Percentiles rank a stretch among this genome's conserved stretches.
Evolutionary conservation across 2,329 filamentous ascomycete genomes (phyloP).

Genomic region (Plectosphaerella sp.): DNA sequence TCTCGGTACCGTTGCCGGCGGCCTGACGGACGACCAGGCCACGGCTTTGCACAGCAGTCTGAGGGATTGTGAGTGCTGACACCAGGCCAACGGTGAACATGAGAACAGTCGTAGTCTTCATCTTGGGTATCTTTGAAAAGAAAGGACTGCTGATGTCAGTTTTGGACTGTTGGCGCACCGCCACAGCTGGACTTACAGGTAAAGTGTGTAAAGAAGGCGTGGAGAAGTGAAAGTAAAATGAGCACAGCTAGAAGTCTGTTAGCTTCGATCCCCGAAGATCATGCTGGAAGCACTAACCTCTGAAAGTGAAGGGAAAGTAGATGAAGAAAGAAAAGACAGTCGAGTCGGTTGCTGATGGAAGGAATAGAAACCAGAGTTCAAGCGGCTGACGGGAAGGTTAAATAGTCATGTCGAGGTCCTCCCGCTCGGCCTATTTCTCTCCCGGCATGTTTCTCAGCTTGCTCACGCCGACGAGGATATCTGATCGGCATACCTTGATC

Average conservation of each 20-base stretch:
- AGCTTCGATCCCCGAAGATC: background rate
- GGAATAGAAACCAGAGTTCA: background rate
- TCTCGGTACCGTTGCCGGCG: background rate
- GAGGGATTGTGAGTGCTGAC: slow-evolving; percentile 20
- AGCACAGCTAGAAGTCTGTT: slow-evolving; percentile 1
- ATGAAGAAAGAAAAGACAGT: slow-evolving; percentile 5
- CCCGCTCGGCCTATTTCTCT: background rate
- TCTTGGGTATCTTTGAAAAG: slow-evolving; percentile 5
- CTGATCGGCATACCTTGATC: background rate
- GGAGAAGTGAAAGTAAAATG: background rate
- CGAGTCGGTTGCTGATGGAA: background rate
- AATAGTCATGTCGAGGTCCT: background rate
- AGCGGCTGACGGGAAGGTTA: background rate
- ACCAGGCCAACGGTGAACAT: slow-evolving; percentile 23
- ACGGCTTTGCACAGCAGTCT: slow-evolving; percentile 1
- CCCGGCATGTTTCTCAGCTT: too few species aligned
- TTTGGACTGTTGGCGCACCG: background rate
- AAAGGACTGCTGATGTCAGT: background rate
- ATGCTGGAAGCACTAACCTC: background rate
- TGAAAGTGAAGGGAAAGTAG: slow-evolving; percentile 2
- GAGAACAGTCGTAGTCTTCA: slow-evolving; percentile 22
- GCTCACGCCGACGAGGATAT: background rate
- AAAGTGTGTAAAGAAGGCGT: background rate
- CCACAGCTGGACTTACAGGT: background rate
- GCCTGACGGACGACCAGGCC: slow-evolving; percentile 1